Evolutionary conservation across 805 yeast genomes (phyloP), one percentile per base, ranked within the genome.

Genomic region (Pichia ethanolica): DNA sequence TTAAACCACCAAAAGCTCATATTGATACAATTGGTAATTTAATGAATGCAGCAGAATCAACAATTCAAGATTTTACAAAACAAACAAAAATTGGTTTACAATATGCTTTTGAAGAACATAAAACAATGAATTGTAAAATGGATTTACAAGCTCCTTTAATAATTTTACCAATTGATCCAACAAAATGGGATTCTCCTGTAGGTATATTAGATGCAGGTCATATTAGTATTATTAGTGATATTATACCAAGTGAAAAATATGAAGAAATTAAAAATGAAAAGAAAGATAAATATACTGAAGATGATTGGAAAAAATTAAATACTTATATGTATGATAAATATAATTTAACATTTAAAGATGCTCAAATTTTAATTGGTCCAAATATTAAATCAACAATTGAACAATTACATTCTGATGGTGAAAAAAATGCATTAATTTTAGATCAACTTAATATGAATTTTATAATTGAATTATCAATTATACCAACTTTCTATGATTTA

Each of bases 191-290:
- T 39, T 82, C 97, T 0, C 95, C 97, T 0, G 95, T 96, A 55
- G 87, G 90, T 4, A 79, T 93, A 20, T 73, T 93, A 47, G 98
- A 93, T 72, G 97, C 97, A 7, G 99, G 99, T 61, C 97, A 91
- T 64, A 83, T 95, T 27, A 82, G 89, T 55, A 80, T 93, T 13
- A 68, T 72, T 1, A 87, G 96, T 61, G 93, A 90, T 58, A 73
- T 91, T 39, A 93, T 82, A 4, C 86, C 85, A 43, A 80, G 79
- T 55, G 74, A 77, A 4, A 79, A 78, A 42, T 75, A 89, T 30
- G 81, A 82, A 45, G 82, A 81, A 50, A 78, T 89, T 42, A 87
- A 82, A 59, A 71, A 80, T 28, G 79, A 86, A 60, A 72, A 73
- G 7, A 69, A 75, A n/a, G 65, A 67, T 27, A 69, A 68, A 52